Evolutionary conservation across 352 stramenopile species (phyloP).

Genomic region (Phytophthora europaea): DNA sequence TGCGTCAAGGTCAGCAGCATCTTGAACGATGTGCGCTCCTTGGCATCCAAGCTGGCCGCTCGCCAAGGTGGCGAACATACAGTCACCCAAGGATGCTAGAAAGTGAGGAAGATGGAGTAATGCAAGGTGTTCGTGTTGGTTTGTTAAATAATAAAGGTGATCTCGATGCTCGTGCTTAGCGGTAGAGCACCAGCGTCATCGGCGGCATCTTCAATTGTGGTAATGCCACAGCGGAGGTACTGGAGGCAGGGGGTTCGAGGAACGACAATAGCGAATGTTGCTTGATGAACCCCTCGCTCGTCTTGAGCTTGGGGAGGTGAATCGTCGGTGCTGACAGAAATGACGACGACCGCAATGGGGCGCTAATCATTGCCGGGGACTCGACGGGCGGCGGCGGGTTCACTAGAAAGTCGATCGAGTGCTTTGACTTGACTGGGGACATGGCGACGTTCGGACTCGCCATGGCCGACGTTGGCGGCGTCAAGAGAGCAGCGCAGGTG

Average conservation of each 20-base stretch:
- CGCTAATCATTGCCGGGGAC: not conserved
- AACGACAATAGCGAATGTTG: constrained; percentile 41
- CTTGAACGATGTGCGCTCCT: constrained; percentile 10
- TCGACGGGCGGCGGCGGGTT: constrained; percentile 36
- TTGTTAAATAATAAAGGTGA: constrained; percentile 21
- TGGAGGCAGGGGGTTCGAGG: constrained; percentile 17
- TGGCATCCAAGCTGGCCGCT: not conserved
- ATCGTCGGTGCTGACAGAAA: constrained; percentile 9
- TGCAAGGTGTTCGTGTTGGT: constrained; percentile 1
- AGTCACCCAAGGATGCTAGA: not conserved
- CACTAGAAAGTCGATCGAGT: constrained; percentile 68
- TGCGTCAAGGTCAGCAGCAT: not conserved
- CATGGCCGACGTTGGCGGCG: constrained; percentile 10
- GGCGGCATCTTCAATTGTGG: constrained; percentile 20
- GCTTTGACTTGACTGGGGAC: constrained; percentile 46
- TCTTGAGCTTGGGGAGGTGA: constrained; percentile 6
- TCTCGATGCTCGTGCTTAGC: constrained; percentile 8
- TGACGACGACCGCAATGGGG: not conserved
- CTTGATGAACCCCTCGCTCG: constrained; percentile 8
- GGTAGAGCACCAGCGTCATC: constrained; percentile 34
- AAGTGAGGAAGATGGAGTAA: not conserved
- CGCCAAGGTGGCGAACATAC: no score
- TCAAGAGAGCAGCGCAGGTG: constrained; percentile 26
- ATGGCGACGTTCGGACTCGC: constrained; percentile 19
- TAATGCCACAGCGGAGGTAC: not conserved